Conservation (phyloP, 1,139 yeast species). For the Kurtzmaniella natalensis region DNA sequence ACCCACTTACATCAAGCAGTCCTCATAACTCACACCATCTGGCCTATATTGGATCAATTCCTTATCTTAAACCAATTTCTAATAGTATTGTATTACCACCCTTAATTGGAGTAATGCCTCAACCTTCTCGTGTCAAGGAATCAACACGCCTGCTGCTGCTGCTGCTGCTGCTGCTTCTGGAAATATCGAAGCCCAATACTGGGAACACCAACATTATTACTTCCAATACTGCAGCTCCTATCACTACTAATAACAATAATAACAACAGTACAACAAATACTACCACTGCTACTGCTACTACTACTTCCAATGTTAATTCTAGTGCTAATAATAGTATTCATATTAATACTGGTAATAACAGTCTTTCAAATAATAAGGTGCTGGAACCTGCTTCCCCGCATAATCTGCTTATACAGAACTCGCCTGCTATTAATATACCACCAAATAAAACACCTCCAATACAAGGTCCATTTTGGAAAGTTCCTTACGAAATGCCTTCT, state of each 20-base stretch:
- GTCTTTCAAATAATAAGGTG: no score
- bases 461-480: slow-evolving; percentile 49
- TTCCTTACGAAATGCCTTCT: slow-evolving; percentile 47
- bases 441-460: slow-evolving; percentile 30
- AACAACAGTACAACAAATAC: slow-evolving; percentile 6
- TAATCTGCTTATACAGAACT: neutral
- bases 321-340: no score
- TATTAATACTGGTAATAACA: no score
- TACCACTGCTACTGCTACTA: slow-evolving; percentile 11
- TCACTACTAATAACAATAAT: slow-evolving; percentile 5
- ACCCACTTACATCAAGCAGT: neutral
- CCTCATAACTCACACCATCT: neutral
- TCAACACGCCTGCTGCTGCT: slow-evolving; percentile 3
- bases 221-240: neutral
- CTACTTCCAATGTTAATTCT: slow-evolving; percentile 14
- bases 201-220: neutral
- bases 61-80: neutral
- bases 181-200: neutral
- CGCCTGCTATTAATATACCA: slow-evolving; percentile 2
- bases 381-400: neutral
- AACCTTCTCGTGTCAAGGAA: neutral
- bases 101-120: slow-evolving; percentile 1
- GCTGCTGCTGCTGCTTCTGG: slow-evolving; percentile 1
- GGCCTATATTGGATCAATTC: no score
- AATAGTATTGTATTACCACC: slow-evolving; percentile 1